Base-by-base conservation (phyloP, 2,329 filamentous ascomycete species). In the Teratosphaeria gauchensis region DNA sequence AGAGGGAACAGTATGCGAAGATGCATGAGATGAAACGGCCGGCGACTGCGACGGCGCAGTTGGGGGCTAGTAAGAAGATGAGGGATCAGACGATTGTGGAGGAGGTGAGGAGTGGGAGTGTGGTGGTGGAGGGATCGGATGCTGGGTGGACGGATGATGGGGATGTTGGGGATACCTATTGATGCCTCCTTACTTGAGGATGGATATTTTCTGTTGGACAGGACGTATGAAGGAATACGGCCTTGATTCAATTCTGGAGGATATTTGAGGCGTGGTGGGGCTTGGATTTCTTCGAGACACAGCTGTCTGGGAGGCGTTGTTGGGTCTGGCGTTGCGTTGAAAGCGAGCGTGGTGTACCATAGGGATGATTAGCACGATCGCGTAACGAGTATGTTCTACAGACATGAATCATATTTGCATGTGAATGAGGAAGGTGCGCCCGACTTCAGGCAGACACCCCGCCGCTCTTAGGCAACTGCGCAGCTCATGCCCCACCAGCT, bases 81-180 rank as follows among this genome's bases (percentile, higher is more conserved):
- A 57, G 68, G 7, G 68, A 68, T 51, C 62, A 64, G 56, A 59
- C 61, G n/a, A 66, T 69, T 55, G 59, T 62, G 12, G 67, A 68
- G 53, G 68, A 68, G 57, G 62, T 60, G 2, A 56, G 19, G n/a
- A 54, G 19, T 30, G 52, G 19, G n/a, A 54, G 21, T 30, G 52
- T 28, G 32, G 8, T 58, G 16, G 63, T 65, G 12, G 68, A 72
- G 48, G 70, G 66, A 14, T 71, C 69, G 46, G 71, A 73, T 55
- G 68, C 63, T 2, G 68, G 65, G 1, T 73, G 71, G 72, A 72
- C 71, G 9, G 72, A 74, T 60, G 70, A 72, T 46, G 68, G 69
- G 5, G 65, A 68, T 48, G 62, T 71, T 53, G 71, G 68, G 6
- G 69, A 71, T 58, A 70, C 66, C 21, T 73, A 70, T 59, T 73